Evolutionary conservation across 352 stramenopile species (phyloP).

Genomic region (Phytophthora brassicae): DNA sequence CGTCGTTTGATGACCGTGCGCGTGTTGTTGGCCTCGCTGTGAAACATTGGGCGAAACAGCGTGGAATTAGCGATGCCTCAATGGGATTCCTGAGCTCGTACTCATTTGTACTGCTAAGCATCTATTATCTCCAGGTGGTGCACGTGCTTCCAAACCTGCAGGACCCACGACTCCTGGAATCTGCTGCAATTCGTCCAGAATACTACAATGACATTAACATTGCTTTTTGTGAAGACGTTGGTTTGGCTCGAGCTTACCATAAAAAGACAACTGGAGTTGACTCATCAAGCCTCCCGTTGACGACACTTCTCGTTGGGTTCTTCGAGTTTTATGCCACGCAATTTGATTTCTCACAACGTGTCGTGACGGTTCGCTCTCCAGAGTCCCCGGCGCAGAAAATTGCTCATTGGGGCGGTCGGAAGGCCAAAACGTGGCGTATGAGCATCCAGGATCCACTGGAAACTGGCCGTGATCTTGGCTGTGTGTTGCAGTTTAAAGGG

Average conservation of each 20-base stretch:
- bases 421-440: conserved; percentile 76
- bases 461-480: conserved; percentile 73
- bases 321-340: conserved; percentile 97
- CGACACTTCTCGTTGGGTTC: conserved; percentile 92
- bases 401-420: conserved; percentile 43
- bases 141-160: conserved; percentile 96
- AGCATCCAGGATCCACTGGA: conserved; percentile 89
- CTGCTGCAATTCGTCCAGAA: conserved; percentile 33
- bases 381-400: conserved; percentile 41
- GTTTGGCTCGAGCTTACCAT: conserved; percentile 49
- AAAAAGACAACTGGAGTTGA: conserved; percentile 1
- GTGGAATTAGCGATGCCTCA: conserved; percentile 95
- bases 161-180: conserved; percentile 51
- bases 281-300: conserved; percentile 37
- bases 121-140: conserved; percentile 95
- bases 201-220: conserved; percentile 68
- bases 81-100: conserved; percentile 97
- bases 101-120: conserved; percentile 96
- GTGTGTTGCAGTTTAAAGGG: conserved; percentile 65
- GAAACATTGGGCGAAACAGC: conserved; percentile 98
- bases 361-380: conserved; percentile 90
- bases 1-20: conserved; percentile 68
- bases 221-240: conserved; percentile 60
- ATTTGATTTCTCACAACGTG: conserved; percentile 95
- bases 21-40: conserved; percentile 93